phyloP scores from a whole-genome alignment of 2,329 filamentous ascomycete genomes.

The Pseudogymnoascus sp. region DNA sequence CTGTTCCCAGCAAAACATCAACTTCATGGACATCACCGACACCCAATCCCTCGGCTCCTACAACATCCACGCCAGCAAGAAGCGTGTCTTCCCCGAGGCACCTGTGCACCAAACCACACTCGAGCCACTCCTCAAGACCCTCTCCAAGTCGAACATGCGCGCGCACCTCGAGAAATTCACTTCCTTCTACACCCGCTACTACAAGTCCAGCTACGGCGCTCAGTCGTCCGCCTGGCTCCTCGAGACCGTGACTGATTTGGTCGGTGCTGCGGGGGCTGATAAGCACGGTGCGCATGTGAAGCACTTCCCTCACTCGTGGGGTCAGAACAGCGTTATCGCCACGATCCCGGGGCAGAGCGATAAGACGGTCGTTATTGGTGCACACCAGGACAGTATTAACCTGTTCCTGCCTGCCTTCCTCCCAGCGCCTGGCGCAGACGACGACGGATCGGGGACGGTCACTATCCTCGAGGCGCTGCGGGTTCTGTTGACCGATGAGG shows the following conservation, averaged over 20 bases:
- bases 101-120: conserved; percentile 60
- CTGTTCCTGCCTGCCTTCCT: conserved; percentile 79
- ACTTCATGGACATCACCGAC: conserved; percentile 93
- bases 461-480: conserved; percentile 90
- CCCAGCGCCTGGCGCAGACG: conserved; percentile 86
- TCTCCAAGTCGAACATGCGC: conserved; percentile 71
- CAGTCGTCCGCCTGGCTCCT: conserved; percentile 87
- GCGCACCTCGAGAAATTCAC: conserved; percentile 72
- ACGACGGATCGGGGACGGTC: conserved; percentile 87
- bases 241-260: conserved; percentile 62
- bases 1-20: conserved; percentile 61
- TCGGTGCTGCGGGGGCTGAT: conserved; percentile 64
- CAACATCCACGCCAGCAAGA: conserved; percentile 32
- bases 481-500: conserved; percentile 66
- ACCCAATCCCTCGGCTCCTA: conserved; percentile 55
- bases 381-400: conserved; percentile 94
- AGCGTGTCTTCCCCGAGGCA: conserved; percentile 58
- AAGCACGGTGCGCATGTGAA: conserved; percentile 59
- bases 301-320: conserved; percentile 77
- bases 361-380: conserved; percentile 80
- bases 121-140: conserved; percentile 55
- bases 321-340: conserved; percentile 84
- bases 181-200: conserved; percentile 75
- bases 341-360: conserved; percentile 81
- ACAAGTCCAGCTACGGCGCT: conserved; percentile 68